A percentile compares a stretch with the other conserved stretches of the same genome.
Evolutionary conservation across 768 basidiomycete genomes (phyloP).

Genomic region (Mycena floridula): DNA sequence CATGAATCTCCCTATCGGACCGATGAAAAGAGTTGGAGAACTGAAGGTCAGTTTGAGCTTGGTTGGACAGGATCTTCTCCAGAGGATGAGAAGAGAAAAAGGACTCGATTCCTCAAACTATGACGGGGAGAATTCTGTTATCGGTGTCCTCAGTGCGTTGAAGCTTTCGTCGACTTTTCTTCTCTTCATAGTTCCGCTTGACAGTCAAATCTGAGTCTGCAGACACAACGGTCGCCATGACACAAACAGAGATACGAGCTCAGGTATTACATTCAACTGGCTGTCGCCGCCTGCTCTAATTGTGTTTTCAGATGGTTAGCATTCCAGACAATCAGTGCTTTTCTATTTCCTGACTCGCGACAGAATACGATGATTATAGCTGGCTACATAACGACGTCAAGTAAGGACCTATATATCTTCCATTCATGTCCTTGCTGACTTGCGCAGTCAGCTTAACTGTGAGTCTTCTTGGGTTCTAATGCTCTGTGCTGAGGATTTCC

Average conservation of each 20-base stretch:
- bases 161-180: too few species aligned
- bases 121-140: constrained; percentile 15
- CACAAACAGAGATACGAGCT: constrained; percentile 20
- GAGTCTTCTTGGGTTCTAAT: neutral
- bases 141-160: constrained; percentile 17
- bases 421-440: neutral
- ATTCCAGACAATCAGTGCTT: neutral
- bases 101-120: neutral
- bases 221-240: too few species aligned
- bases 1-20: constrained; percentile 6
- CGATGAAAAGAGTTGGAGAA: constrained; percentile 2
- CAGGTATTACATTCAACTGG: constrained; percentile 22
- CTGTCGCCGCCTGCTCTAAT: too few species aligned
- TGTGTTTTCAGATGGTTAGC: neutral
- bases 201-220: too few species aligned
- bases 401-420: too few species aligned
- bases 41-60: constrained; percentile 4
- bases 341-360: constrained; percentile 6
- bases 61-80: constrained; percentile 10
- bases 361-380: constrained; percentile 31
- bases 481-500: neutral
- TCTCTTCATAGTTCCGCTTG: too few species aligned
- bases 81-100: constrained; percentile 8
- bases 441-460: constrained; percentile 19
- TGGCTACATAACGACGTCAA: constrained; percentile 35